These are phyloP conservation scores for Sporothrix mexicana DNA, from an alignment of 2,329 filamentous ascomycete genomes.

Conservation along the genomic window DNA sequence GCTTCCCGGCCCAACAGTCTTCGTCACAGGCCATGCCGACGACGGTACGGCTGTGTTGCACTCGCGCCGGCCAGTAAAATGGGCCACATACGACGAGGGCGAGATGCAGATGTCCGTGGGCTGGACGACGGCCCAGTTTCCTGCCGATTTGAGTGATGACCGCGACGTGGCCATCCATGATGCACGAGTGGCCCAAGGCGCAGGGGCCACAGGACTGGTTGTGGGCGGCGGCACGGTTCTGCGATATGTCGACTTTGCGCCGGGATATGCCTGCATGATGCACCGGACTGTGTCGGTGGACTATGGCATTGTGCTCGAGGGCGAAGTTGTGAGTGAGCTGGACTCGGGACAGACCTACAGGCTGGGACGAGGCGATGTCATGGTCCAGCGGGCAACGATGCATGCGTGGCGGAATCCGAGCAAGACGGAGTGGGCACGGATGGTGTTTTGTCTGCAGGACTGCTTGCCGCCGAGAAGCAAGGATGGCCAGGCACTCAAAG, in stretches of 20 bases:
- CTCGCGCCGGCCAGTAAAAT: constrained; percentile 35
- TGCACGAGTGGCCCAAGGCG: constrained; percentile 32
- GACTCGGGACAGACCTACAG: constrained; percentile 36
- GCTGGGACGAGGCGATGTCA: constrained; percentile 43
- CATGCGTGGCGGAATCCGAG: constrained; percentile 60
- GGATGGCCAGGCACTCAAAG: not conserved
- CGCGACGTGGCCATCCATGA: constrained; percentile 38
- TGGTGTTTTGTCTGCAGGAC: constrained; percentile 53
- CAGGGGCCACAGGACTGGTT: constrained; percentile 36
- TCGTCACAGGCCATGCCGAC: constrained; percentile 37
- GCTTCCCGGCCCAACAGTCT: constrained; percentile 36
- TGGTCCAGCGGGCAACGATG: constrained; percentile 55
- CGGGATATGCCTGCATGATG: constrained; percentile 45
- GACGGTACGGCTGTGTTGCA: constrained; percentile 37
- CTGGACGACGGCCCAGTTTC: constrained; percentile 38
- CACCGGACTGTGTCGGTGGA: constrained; percentile 40
- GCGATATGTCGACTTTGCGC: constrained; percentile 42
- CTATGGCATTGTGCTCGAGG: constrained; percentile 40
- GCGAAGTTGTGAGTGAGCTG: constrained; percentile 35
- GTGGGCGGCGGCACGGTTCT: constrained; percentile 38
- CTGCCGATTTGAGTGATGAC: constrained; percentile 36
- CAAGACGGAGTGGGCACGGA: constrained; percentile 54
- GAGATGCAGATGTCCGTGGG: constrained; percentile 37
- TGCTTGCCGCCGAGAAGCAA: constrained; percentile 36
- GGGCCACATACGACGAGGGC: constrained; percentile 32